Conservation (phyloP, 2,329 filamentous ascomycete species). For the Fusarium napiforme region DNA sequence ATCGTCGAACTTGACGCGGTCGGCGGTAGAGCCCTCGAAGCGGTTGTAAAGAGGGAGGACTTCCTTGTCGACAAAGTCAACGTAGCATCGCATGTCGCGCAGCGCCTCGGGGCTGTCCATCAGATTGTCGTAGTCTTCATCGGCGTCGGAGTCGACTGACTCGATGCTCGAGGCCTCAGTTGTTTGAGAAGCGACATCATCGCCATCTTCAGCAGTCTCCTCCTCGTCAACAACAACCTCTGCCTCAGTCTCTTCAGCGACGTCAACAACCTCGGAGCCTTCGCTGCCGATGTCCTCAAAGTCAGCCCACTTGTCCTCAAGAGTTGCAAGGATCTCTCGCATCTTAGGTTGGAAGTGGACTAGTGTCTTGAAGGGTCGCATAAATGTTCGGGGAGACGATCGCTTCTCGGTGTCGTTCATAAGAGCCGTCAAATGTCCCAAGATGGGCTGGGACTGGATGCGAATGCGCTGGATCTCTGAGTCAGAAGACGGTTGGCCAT, state of each 20-base stretch:
- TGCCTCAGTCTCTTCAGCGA: constrained; percentile 42
- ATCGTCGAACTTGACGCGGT: constrained; percentile 54
- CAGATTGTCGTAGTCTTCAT: constrained; percentile 49
- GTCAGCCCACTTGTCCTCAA: constrained; percentile 57
- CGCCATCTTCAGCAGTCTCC: constrained; percentile 35
- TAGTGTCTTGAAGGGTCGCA: constrained; percentile 55
- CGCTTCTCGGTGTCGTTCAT: constrained; percentile 51
- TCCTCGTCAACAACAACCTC: constrained; percentile 42
- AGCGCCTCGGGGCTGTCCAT: constrained; percentile 55
- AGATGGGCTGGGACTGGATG: constrained; percentile 54
- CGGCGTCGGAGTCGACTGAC: constrained; percentile 50
- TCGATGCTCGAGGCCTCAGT: constrained; percentile 33
- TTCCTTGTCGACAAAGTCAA: constrained; percentile 56
- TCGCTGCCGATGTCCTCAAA: constrained; percentile 46
- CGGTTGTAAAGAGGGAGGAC: constrained; percentile 51
- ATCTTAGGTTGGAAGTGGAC: constrained; percentile 56
- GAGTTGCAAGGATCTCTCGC: constrained; percentile 50
- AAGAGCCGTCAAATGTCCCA: constrained; percentile 52
- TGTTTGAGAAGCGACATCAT: constrained; percentile 48
- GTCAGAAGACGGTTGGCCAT: constrained; percentile 36
- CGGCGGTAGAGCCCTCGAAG: constrained; percentile 42
- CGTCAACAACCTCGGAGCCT: constrained; percentile 41
- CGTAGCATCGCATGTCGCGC: constrained; percentile 56
- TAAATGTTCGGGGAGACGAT: constrained; percentile 53
- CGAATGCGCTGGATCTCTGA: constrained; percentile 51